Base-by-base conservation (phyloP, 2,329 filamentous ascomycete genomes). In the Sporothrix humicola region DNA sequence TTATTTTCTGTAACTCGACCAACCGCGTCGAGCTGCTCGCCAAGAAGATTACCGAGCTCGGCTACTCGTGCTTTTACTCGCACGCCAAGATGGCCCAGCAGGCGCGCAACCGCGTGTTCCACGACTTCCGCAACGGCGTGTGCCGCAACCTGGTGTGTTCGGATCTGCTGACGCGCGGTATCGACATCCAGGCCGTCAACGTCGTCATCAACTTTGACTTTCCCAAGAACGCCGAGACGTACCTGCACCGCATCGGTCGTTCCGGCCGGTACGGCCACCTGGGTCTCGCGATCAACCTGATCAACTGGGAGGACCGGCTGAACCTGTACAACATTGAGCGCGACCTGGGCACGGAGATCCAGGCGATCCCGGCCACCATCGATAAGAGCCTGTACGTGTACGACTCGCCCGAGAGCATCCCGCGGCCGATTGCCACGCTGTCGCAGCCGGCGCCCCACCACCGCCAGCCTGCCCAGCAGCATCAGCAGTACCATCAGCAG, bases 151-250 rank as follows among this genome's bases (percentile, higher is more conserved):
- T 99, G 52, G 96, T 99, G 76, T 99, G 96, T 84, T 99, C 97
- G 2, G 96, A 99, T 84, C 87, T 99, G 54, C 89, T 99, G 76
- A 99, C 96, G 76, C 95, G 96, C 84, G 96, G 96, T 90, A 99
- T 99, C 80, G 96, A 99, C 84, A 99, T 99, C 77, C 96, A 99
- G 83, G 96, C 96, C 72, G 96, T 99, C 80, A 99, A 99, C 79
- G 96, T 99, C 72, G 96, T 99, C 81, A 99, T 99, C 89, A 99
- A 99, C 86, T 99, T 99, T 80, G 96, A 99, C 80, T 99, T 99
- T 82, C 96, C 96, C 72, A 99, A 99, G 86, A 99, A 99, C 79
- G 97, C 96, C 17, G 96, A 99, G 84, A 99, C 96, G 0, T 99
- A 99, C 81, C 90, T 99, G 73, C 96, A 99, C 84, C 94, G 96